Evolutionary conservation across 192 early-diverging fungal species (phyloP).

Genomic region (Entomortierella chlamydospora): DNA sequence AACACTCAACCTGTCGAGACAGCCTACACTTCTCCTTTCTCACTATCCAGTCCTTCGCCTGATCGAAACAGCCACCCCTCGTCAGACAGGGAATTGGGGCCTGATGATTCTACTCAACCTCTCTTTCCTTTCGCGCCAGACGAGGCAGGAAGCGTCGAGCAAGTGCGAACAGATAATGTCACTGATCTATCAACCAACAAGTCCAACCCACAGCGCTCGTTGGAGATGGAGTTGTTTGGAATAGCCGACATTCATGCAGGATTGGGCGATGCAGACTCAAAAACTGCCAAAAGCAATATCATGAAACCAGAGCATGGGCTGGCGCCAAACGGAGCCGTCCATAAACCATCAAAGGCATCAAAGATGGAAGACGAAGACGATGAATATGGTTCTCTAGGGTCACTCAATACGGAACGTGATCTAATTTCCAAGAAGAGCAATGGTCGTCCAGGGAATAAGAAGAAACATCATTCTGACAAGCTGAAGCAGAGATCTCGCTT

Average conservation of each 20-base stretch:
- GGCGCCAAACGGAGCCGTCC: background rate
- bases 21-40: slow-evolving; percentile 20
- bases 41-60: slow-evolving; percentile 32
- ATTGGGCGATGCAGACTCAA: background rate
- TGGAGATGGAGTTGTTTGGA: slow-evolving; percentile 47
- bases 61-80: slow-evolving; percentile 15
- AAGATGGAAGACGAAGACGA: slow-evolving; percentile 6
- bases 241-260: background rate
- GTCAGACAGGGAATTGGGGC: slow-evolving; percentile 5
- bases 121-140: background rate
- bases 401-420: background rate
- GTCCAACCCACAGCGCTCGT: slow-evolving; percentile 6
- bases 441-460: background rate
- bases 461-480: slow-evolving; percentile 9
- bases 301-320: background rate
- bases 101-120: slow-evolving; percentile 1
- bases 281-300: slow-evolving; percentile 1
- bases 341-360: background rate
- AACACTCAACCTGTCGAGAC: slow-evolving; percentile 6
- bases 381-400: slow-evolving; percentile 16
- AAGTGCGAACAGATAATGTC: background rate
- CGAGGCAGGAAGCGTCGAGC: background rate
- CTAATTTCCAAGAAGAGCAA: background rate
- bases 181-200: background rate
- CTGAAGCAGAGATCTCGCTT: slow-evolving; percentile 1